These are phyloP conservation scores for Rubia yunnanensis DNA, from an alignment of 257 asterid genomes.

Conservation along the genomic window DNA sequence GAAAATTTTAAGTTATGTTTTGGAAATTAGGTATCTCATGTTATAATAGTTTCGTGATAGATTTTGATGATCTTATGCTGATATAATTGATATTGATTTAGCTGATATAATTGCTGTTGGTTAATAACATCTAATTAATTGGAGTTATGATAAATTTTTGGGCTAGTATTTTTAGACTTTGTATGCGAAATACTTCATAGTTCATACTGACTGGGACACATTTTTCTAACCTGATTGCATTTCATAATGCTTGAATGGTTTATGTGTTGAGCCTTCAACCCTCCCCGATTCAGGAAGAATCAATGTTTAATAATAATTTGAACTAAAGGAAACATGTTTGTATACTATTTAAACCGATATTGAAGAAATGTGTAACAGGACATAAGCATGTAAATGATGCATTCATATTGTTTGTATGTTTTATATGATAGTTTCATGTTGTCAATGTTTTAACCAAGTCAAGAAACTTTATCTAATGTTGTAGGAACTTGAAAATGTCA, in stretches of 20 bases:
- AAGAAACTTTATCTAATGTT: no score
- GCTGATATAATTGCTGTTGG: background rate
- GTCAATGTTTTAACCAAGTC: no score
- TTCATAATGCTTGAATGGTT: background rate
- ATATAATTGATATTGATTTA: background rate
- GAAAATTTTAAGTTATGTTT: no score
- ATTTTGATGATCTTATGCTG: background rate
- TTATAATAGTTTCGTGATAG: no score
- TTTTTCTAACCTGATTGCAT: background rate
- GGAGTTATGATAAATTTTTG: background rate
- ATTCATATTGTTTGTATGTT: no score
- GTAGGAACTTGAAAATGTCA: no score
- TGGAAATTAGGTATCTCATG: no score
- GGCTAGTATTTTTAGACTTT: background rate
- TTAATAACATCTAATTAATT: background rate
- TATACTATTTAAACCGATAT: slow-evolving; percentile 2
- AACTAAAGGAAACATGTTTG: background rate
- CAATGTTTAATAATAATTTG: background rate
- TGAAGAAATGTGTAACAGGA: background rate
- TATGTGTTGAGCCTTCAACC: background rate
- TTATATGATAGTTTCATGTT: no score
- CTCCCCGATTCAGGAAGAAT: background rate
- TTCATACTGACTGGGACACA: background rate
- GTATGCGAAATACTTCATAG: background rate
- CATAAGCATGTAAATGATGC: no score